Evolutionary conservation across 2,329 filamentous ascomycete species (phyloP).

Genomic region (Diaporthe sp.): DNA sequence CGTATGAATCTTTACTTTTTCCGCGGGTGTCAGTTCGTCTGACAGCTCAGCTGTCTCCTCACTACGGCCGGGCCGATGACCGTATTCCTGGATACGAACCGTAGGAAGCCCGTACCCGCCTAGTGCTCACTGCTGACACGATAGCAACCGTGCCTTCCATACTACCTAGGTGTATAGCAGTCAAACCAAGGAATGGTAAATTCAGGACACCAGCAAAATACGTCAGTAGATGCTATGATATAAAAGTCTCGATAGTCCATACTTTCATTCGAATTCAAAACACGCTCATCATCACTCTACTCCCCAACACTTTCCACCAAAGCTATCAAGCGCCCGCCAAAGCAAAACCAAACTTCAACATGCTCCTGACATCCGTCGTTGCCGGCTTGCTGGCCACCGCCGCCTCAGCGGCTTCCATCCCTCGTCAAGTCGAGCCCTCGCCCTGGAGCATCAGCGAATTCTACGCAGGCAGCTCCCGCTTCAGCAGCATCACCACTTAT

Average conservation of each 20-base stretch:
- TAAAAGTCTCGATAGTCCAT: not conserved
- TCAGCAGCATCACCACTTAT: conserved; percentile 17
- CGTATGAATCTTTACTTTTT: not conserved
- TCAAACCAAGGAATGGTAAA: not conserved
- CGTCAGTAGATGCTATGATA: not conserved
- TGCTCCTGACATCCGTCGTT: not conserved
- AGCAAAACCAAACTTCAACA: not conserved
- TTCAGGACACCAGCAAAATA: not conserved
- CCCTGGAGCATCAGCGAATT: conserved; percentile 18
- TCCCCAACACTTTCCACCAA: not conserved
- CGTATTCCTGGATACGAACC: conserved; percentile 19
- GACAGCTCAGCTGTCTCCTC: not conserved
- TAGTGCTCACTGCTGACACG: conserved; percentile 23
- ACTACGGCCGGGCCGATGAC: not conserved
- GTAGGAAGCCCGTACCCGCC: not conserved
- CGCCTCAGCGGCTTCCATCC: conserved; percentile 9
- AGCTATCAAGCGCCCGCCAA: not conserved
- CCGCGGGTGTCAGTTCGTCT: not conserved
- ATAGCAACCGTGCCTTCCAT: not conserved
- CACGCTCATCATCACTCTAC: not conserved
- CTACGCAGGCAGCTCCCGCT: conserved; percentile 2
- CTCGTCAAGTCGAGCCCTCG: not conserved
- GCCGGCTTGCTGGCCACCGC: not conserved
- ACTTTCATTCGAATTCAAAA: not conserved
- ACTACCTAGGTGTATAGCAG: not conserved